Conservation (phyloP, 2,329 filamentous ascomycete genomes). For the Cordyceps fumosorosea region DNA sequence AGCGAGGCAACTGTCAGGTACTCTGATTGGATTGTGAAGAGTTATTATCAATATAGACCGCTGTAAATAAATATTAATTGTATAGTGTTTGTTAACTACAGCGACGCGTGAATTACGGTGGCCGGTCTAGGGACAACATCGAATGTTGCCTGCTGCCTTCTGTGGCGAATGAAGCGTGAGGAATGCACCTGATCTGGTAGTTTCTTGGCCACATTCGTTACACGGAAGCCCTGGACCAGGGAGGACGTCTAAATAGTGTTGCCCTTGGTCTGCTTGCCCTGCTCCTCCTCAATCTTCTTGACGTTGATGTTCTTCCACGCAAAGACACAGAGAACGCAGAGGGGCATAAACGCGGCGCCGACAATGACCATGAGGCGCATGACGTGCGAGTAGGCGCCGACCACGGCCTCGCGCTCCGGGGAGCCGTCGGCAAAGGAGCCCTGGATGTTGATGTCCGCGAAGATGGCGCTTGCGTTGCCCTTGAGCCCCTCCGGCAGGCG, state of each 20-base stretch:
- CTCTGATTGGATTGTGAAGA: neutral
- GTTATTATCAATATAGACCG: neutral
- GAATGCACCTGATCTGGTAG: neutral
- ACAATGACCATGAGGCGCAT: slow-evolving; percentile 35
- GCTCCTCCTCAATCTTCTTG: slow-evolving; percentile 27
- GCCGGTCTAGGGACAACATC: neutral
- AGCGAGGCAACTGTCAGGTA: neutral
- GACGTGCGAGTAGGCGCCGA: slow-evolving; percentile 43
- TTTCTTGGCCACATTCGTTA: neutral
- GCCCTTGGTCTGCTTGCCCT: slow-evolving; percentile 21
- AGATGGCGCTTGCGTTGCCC: slow-evolving; percentile 28
- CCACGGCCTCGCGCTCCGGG: slow-evolving; percentile 47
- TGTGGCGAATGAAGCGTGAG: neutral
- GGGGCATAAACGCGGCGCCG: slow-evolving; percentile 29
- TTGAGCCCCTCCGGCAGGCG: slow-evolving; percentile 37
- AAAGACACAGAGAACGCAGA: slow-evolving; percentile 27
- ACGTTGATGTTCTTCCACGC: slow-evolving; percentile 36
- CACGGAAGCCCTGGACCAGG: neutral
- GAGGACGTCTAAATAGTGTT: neutral
- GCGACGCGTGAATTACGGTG: neutral
- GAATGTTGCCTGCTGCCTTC: neutral
- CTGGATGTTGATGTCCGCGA: slow-evolving; percentile 46
- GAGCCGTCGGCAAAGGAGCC: slow-evolving; percentile 40
- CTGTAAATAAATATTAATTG: neutral
- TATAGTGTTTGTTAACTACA: neutral